Percentiles rank a stretch among this genome's conserved stretches.
Evolutionary conservation across 176 grass and related monocot genomes (phyloP).

Genomic region (Bromus sterilis): DNA sequence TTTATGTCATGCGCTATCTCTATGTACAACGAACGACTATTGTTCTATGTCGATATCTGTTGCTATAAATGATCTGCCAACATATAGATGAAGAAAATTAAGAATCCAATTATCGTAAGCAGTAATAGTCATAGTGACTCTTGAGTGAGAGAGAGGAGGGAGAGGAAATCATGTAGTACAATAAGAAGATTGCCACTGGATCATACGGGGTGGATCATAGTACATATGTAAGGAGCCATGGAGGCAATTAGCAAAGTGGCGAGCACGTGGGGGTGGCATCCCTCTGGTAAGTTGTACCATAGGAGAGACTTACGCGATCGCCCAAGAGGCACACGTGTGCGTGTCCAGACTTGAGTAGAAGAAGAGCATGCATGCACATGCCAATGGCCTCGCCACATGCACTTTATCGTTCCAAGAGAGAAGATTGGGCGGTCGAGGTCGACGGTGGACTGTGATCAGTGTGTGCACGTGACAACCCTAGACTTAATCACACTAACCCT

Average conservation of each 20-base stretch:
- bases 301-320: neutral
- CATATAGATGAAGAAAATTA: too few species aligned
- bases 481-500: neutral
- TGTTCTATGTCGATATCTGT: too few species aligned
- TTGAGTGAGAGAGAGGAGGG: too few species aligned
- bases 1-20: neutral
- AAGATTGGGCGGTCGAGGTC: slow-evolving; percentile 27
- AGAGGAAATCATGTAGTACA: too few species aligned
- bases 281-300: neutral
- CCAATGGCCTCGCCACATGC: slow-evolving; percentile 38
- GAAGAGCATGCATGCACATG: slow-evolving; percentile 49
- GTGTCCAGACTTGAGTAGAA: slow-evolving; percentile 30
- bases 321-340: slow-evolving; percentile 44
- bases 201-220: too few species aligned
- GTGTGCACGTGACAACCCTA: slow-evolving; percentile 28
- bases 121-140: neutral
- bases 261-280: slow-evolving; percentile 8
- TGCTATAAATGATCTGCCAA: too few species aligned
- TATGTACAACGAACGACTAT: neutral
- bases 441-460: slow-evolving; percentile 19
- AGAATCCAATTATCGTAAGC: too few species aligned
- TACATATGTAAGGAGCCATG: too few species aligned
- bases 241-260: neutral
- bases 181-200: too few species aligned
- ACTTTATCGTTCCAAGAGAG: slow-evolving; percentile 39